Conservation (phyloP, 192 early-diverging fungal species). For the Allomyces macrogynus region DNA sequence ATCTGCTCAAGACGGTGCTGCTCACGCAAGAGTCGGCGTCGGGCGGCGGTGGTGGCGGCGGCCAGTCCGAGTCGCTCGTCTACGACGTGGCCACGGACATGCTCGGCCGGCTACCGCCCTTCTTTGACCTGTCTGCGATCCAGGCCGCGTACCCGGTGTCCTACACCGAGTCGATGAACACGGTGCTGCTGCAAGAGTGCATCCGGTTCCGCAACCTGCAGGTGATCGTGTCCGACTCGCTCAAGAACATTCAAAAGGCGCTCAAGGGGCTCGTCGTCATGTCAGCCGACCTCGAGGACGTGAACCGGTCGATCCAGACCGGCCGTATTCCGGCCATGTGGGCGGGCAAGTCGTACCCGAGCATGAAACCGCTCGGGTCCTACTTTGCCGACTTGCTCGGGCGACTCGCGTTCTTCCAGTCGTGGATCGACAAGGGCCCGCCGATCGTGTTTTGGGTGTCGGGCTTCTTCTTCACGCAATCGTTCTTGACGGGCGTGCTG, state of each 20-base stretch:
- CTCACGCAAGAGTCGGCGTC: constrained; percentile 23
- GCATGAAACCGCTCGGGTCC: constrained; percentile 31
- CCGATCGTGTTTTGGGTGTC: constrained; percentile 40
- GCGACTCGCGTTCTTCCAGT: constrained; percentile 32
- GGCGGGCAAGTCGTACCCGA: constrained; percentile 38
- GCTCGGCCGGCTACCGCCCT: constrained; percentile 19
- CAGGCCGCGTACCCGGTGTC: constrained; percentile 30
- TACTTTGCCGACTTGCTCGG: constrained; percentile 33
- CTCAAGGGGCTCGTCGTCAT: constrained; percentile 39
- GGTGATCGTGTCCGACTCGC: constrained; percentile 24
- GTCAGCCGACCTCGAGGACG: constrained; percentile 39
- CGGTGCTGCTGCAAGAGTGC: constrained; percentile 43
- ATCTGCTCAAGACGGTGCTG: constrained; percentile 28
- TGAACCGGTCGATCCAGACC: constrained; percentile 34
- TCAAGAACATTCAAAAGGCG: constrained; percentile 42
- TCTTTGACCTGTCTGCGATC: constrained; percentile 24
- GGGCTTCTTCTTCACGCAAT: constrained; percentile 48
- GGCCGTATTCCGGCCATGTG: constrained; percentile 32
- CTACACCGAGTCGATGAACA: constrained; percentile 45
- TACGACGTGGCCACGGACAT: constrained; percentile 36
- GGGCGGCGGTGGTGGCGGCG: constrained; percentile 6
- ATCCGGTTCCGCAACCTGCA: constrained; percentile 39
- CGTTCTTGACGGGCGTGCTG: constrained; percentile 39
- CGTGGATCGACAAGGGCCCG: constrained; percentile 30
- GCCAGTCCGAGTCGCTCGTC: constrained; percentile 33